phyloP scores from a whole-genome alignment of 2,329 filamentous ascomycete species.

The Shiraia sp. region DNA sequence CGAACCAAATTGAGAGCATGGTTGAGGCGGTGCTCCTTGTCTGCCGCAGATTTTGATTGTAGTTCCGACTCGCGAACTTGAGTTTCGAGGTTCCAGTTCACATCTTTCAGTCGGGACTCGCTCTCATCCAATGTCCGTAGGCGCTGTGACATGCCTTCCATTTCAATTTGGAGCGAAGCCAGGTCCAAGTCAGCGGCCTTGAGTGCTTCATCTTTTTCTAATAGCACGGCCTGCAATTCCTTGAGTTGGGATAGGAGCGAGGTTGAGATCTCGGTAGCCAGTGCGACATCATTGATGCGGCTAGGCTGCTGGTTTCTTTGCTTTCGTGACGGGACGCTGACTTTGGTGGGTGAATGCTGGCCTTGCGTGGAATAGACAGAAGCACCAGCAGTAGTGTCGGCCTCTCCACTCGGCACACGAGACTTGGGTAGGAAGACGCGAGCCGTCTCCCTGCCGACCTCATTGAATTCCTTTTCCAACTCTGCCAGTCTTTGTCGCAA shows the following conservation, averaged over 20 bases:
- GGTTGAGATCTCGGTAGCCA: conserved; percentile 97
- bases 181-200: conserved; percentile 75
- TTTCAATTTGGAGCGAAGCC: conserved; percentile 79
- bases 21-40: conserved; percentile 80
- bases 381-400: conserved; percentile 36
- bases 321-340: conserved; percentile 83
- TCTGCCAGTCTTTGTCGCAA: conserved; percentile 81
- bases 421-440: conserved; percentile 84
- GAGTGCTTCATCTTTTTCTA: conserved; percentile 85
- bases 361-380: conserved; percentile 76
- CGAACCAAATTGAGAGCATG: conserved; percentile 71
- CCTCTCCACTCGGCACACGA: conserved; percentile 66
- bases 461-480: conserved; percentile 93
- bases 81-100: conserved; percentile 97
- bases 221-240: conserved; percentile 80
- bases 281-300: conserved; percentile 92
- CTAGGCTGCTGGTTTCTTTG: conserved; percentile 87
- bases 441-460: conserved; percentile 86
- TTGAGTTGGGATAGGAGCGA: conserved; percentile 92
- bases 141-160: conserved; percentile 76
- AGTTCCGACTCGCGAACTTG: conserved; percentile 82
- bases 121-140: conserved; percentile 86
- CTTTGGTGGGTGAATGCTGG: conserved; percentile 84
- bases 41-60: conserved; percentile 73
- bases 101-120: conserved; percentile 94